These are phyloP conservation scores for Kodamaea arcana DNA, from an alignment of 1,139 yeast genomes.

Conservation along the genomic window DNA sequence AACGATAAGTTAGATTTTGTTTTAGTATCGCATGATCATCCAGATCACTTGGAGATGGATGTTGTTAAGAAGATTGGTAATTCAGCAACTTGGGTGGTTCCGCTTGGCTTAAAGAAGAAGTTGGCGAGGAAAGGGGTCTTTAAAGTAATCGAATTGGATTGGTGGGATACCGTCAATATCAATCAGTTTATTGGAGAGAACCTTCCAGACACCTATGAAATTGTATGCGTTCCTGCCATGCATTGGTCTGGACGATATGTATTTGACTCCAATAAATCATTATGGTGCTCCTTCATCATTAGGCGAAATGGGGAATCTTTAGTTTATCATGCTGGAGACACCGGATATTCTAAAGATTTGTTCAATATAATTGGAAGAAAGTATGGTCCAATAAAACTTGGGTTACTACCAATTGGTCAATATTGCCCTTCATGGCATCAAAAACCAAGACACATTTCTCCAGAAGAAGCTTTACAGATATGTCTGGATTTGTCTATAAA, in stretches of 20 bases:
- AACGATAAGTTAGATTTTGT: constrained; percentile 57
- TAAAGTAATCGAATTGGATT: constrained; percentile 67
- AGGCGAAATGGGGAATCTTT: constrained; percentile 63
- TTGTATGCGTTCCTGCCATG: constrained; percentile 93
- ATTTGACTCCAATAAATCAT: constrained; percentile 69
- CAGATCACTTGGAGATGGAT: constrained; percentile 80
- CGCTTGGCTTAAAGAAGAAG: constrained; percentile 65
- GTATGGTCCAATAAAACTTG: constrained; percentile 62
- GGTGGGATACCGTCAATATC: constrained; percentile 78
- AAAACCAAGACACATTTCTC: constrained; percentile 81
- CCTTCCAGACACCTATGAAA: constrained; percentile 56
- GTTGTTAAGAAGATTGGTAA: constrained; percentile 58
- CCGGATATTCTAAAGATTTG: constrained; percentile 76
- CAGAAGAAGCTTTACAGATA: constrained; percentile 68
- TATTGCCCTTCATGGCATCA: constrained; percentile 96
- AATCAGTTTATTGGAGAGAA: constrained; percentile 25
- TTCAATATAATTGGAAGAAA: constrained; percentile 60
- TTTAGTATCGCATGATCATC: constrained; percentile 89
- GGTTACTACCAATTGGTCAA: constrained; percentile 89
- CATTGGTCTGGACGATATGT: constrained; percentile 92
- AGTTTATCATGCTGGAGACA: constrained; percentile 90
- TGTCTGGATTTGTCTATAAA: constrained; percentile 59
- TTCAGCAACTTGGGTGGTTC: constrained; percentile 75
- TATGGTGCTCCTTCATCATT: constrained; percentile 86
- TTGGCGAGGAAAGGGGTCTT: constrained; percentile 55